Conservation (phyloP, 2,329 filamentous ascomycete species). For the Escovopsis sp. region DNA sequence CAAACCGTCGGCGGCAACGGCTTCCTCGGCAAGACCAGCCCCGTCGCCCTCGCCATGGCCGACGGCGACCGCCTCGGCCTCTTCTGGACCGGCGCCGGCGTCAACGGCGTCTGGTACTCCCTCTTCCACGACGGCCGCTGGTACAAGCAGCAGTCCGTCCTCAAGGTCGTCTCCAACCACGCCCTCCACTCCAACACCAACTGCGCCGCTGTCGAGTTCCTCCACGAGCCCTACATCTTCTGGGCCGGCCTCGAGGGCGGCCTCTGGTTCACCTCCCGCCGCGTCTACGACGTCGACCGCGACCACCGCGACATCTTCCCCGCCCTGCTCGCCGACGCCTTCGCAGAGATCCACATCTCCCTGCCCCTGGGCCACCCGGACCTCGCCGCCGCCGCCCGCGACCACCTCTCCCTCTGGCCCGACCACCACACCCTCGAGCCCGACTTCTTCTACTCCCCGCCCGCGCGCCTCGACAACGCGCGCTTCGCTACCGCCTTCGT, state of each 20-base stretch:
- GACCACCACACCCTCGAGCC: too few relatives aligned
- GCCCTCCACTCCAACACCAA: slow-evolving; percentile 10
- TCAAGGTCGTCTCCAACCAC: not conserved
- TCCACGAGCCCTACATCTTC: not conserved
- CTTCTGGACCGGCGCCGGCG: not conserved
- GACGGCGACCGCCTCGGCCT: not conserved
- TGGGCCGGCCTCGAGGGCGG: not conserved
- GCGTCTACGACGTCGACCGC: not conserved
- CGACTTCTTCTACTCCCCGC: too few relatives aligned
- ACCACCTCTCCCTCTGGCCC: too few relatives aligned
- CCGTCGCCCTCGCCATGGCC: not conserved
- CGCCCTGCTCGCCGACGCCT: too few relatives aligned
- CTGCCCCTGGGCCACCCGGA: too few relatives aligned
- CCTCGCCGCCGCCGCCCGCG: too few relatives aligned
- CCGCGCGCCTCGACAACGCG: too few relatives aligned
- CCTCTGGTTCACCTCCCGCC: not conserved
- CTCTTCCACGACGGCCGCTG: not conserved
- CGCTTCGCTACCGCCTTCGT: too few relatives aligned
- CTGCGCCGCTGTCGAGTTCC: slow-evolving; percentile 7
- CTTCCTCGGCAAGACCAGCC: not conserved
- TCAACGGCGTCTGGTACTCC: not conserved
- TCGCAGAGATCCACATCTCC: too few relatives aligned
- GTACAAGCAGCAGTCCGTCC: not conserved
- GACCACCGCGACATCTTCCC: not conserved
- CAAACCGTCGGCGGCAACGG: not conserved